phyloP scores from a whole-genome alignment of 805 yeast genomes.

The Schwanniomyces polymorphus region DNA sequence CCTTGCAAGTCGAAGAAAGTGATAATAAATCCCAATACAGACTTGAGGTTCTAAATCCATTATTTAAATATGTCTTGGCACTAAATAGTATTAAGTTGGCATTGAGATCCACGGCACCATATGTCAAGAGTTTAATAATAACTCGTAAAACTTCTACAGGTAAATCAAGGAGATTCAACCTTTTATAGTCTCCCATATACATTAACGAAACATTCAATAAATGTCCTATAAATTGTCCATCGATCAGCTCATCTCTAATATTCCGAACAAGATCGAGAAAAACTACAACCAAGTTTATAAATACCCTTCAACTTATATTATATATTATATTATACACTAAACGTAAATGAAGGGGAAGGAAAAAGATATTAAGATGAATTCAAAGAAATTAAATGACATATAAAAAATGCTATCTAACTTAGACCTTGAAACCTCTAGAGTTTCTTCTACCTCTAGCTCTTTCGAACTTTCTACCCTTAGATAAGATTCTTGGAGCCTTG shows the following conservation, averaged over 20 bases:
- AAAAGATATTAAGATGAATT: slow-evolving; percentile 2
- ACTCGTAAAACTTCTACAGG: slow-evolving; percentile 18
- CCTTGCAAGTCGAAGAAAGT: slow-evolving; percentile 23
- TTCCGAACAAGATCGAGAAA: neutral
- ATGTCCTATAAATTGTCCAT: too few species aligned
- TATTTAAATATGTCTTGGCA: slow-evolving; percentile 8
- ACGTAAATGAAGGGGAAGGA: slow-evolving; percentile 9
- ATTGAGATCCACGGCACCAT: slow-evolving; percentile 7
- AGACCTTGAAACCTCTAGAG: slow-evolving; percentile 99
- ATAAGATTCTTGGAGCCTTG: slow-evolving; percentile 98
- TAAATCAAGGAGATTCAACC: slow-evolving; percentile 6
- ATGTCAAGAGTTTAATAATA: slow-evolving; percentile 13
- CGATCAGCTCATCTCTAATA: neutral
- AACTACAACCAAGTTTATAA: neutral
- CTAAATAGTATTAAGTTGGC: neutral
- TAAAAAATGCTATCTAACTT: slow-evolving; percentile 35
- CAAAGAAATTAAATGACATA: slow-evolving; percentile 2
- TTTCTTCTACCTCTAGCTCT: slow-evolving; percentile 99
- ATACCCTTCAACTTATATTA: neutral
- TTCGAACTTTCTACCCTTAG: slow-evolving; percentile 99
- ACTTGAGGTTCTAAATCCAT: slow-evolving; percentile 3
- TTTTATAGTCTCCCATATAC: neutral
- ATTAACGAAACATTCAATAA: neutral
- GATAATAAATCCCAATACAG: slow-evolving; percentile 12
- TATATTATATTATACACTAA: slow-evolving; percentile 10